These are phyloP conservation scores for Primulina huaijiensis DNA, from an alignment of 257 asterid species.

Conservation along the genomic window DNA sequence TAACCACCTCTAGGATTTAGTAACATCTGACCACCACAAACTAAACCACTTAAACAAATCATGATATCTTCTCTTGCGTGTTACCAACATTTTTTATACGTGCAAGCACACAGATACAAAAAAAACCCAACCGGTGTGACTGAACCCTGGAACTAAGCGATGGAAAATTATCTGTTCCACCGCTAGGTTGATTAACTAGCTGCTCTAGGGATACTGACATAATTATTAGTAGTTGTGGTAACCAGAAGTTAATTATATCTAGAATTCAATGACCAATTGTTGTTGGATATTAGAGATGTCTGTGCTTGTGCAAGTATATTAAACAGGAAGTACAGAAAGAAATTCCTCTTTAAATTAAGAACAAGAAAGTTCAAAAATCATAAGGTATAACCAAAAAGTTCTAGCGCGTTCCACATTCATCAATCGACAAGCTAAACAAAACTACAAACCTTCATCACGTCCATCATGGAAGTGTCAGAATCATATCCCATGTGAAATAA, in stretches of 20 bases:
- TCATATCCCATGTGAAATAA: slow-evolving; percentile 36
- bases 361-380: not conserved
- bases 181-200: not conserved
- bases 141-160: not conserved
- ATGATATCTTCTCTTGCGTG: not conserved
- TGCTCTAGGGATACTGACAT: not conserved
- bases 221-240: no score
- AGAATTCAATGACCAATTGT: no score
- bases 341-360: not conserved
- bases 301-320: no score
- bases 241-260: no score
- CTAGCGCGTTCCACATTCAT: not conserved
- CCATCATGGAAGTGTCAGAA: slow-evolving; percentile 37
- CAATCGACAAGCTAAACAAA: not conserved
- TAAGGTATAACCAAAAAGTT: not conserved
- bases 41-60: not conserved
- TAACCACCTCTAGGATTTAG: no score
- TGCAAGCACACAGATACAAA: no score
- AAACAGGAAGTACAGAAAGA: not conserved
- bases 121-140: no score
- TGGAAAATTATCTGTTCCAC: not conserved
- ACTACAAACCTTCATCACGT: slow-evolving; percentile 46
- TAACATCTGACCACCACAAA: no score
- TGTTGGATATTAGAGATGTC: not conserved
- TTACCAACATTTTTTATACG: no score